A percentile compares a stretch with the other conserved stretches of the same genome.
phyloP scores from a whole-genome alignment of 805 yeast genomes.

The Saturnispora mendoncae region DNA sequence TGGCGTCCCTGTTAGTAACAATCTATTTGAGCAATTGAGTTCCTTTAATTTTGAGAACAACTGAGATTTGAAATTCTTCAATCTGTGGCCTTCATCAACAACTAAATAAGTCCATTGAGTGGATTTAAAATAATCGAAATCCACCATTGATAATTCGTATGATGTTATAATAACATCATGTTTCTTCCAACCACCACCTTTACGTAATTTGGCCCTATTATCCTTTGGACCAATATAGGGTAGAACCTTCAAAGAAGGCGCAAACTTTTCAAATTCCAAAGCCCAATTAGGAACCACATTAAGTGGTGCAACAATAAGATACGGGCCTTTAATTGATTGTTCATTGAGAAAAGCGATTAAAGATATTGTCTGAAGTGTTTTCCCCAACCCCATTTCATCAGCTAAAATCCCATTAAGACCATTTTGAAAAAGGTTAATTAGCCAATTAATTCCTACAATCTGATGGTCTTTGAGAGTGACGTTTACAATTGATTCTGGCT shows the following conservation, averaged over 20 bases:
- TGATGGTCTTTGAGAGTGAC: conserved; percentile 76
- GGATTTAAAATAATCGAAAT: conserved; percentile 44
- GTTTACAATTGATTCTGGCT: conserved; percentile 47
- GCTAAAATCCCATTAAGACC: conserved; percentile 94
- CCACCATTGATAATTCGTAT: conserved; percentile 72
- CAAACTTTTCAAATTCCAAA: conserved; percentile 59
- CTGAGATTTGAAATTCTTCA: conserved; percentile 75
- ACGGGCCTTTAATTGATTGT: conserved; percentile 71
- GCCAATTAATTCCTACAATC: conserved; percentile 85
- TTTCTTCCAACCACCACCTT: conserved; percentile 13
- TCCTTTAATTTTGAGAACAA: conserved; percentile 64
- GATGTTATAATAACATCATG: conserved; percentile 63
- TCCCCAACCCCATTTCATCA: conserved; percentile 97
- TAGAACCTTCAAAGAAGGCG: conserved; percentile 58
- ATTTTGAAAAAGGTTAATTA: conserved; percentile 79
- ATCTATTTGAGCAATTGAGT: conserved; percentile 58
- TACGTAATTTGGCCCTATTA: conserved; percentile 40
- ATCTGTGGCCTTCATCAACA: conserved; percentile 93
- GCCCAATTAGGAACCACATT: conserved; percentile 86
- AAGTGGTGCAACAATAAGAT: conserved; percentile 68
- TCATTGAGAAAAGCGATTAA: conserved; percentile 68
- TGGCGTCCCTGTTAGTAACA: conserved; percentile 92
- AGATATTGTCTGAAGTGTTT: conserved; percentile 83
- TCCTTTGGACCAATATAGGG: conserved; percentile 58
- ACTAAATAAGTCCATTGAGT: conserved; percentile 73